Evolutionary conservation across 1,284 basidiomycete species (phyloP), one percentile per base, ranked within the genome.

Genomic region (Cutaneotrichosporon daszewskae): DNA sequence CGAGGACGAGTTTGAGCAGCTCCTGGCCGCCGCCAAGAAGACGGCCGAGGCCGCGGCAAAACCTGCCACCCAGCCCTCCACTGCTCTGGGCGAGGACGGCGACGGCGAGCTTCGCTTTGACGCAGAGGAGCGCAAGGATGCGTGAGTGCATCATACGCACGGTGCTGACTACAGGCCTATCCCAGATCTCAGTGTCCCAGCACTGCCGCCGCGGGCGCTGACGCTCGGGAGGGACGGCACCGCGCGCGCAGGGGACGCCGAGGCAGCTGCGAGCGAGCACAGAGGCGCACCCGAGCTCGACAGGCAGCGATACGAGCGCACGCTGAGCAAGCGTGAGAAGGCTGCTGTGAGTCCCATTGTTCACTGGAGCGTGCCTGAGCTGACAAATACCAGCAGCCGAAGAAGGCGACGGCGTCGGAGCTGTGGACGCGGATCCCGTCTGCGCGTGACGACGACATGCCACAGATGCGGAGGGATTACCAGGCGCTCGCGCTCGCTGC

Each of bases 401-500:
- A 78, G 62, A 79, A 80, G 50, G 79, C 79, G 45, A 88, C 87
- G 0, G 80, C 87, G 1, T 90, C 89, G 0, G 78, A 83, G 36
- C 77, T 79, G 40, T 98, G 94, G 92, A 91, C 89, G 59, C 85
- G 94, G 59, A 77, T 97, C 47, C 91, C 94, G 23, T 81, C 87
- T 6, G 87, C 89, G 18, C 73, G 82, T 17, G 82, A 84, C 45
- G 80, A 85, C 9, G 81, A 90, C 49, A 75, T 91, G 6, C 87
- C 88, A 25, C 80, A 85, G 45, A 77, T 97, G 53, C 77, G 90
- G 60, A 82, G 86, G 45, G 92, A 98, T 73, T 87, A 96, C 26
- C 90, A 96, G 68, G 89, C 94, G 1, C 75, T 97, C 40, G 81
- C 89, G 18, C 74, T 98, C 40, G 82, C 87, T 36, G 94, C 94